A percentile compares a stretch with the other conserved stretches of the same genome.
Conservation (phyloP, 805 yeast species). For the Pichia nakasei region DNA sequence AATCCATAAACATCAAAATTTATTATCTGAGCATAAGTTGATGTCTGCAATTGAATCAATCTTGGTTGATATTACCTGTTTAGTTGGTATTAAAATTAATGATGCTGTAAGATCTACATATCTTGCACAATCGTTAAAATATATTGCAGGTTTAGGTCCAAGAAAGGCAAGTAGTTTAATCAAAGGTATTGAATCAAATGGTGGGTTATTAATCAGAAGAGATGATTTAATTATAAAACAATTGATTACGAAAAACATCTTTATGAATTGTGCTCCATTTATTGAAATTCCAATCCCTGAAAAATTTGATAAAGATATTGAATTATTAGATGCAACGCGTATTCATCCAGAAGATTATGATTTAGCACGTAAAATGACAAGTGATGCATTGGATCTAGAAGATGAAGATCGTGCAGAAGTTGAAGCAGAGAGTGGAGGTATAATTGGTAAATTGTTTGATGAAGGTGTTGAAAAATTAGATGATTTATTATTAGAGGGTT, state of each 20-base stretch:
- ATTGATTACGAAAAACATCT: slow-evolving; percentile 69
- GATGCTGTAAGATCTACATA: slow-evolving; percentile 75
- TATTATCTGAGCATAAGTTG: slow-evolving; percentile 57
- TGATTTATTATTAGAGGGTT: slow-evolving; percentile 81
- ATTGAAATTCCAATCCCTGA: slow-evolving; percentile 62
- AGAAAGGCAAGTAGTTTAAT: slow-evolving; percentile 85
- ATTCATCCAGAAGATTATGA: slow-evolving; percentile 98
- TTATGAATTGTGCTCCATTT: slow-evolving; percentile 89
- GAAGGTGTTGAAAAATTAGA: slow-evolving; percentile 71
- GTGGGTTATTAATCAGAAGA: slow-evolving; percentile 57
- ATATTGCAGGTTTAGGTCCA: slow-evolving; percentile 88
- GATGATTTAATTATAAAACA: slow-evolving; percentile 78
- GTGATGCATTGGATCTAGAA: slow-evolving; percentile 92
- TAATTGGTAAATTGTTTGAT: slow-evolving; percentile 61
- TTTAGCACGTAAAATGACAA: slow-evolving; percentile 93
- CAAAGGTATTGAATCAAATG: slow-evolving; percentile 64
- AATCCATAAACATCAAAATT: slow-evolving; percentile 60
- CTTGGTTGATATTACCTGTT: slow-evolving; percentile 81
- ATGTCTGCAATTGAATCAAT: slow-evolving; percentile 64
- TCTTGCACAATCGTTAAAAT: slow-evolving; percentile 62
- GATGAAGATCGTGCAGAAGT: slow-evolving; percentile 75
- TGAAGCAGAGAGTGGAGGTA: slow-evolving; percentile 74
- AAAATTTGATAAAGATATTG: slow-evolving; percentile 53
- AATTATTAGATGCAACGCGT: slow-evolving; percentile 85
- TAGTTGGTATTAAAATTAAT: slow-evolving; percentile 91